phyloP scores from a whole-genome alignment of 2,329 filamentous ascomycete species.

The Chrysoporthe austroafricana region DNA sequence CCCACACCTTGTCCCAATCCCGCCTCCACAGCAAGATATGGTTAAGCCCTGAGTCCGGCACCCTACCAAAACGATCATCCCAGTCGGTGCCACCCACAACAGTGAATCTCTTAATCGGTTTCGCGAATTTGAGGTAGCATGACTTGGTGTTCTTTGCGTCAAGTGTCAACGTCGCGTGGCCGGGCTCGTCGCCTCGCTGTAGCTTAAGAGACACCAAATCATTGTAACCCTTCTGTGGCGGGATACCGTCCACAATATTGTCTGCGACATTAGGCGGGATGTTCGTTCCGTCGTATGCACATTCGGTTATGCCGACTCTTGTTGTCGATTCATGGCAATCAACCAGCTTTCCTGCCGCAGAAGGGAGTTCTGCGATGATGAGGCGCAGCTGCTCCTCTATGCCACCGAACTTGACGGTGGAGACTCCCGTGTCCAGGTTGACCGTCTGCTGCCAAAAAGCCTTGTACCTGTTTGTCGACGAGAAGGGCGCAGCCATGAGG shows the following conservation, averaged over 20 bases:
- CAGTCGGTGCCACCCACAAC: slow-evolving; percentile 64
- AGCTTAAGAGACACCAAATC: slow-evolving; percentile 71
- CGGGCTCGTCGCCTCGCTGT: slow-evolving; percentile 40
- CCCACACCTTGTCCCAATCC: slow-evolving; percentile 77
- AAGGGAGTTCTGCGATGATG: slow-evolving; percentile 72
- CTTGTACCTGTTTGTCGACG: slow-evolving; percentile 77
- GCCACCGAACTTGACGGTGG: slow-evolving; percentile 71
- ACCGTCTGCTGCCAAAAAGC: slow-evolving; percentile 84
- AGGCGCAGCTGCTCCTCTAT: slow-evolving; percentile 67
- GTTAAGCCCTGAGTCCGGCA: slow-evolving; percentile 64
- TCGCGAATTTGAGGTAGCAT: slow-evolving; percentile 74
- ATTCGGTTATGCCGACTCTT: slow-evolving; percentile 61
- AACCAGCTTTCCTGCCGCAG: slow-evolving; percentile 65
- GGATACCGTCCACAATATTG: slow-evolving; percentile 43
- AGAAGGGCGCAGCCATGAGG: slow-evolving; percentile 86
- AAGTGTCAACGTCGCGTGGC: slow-evolving; percentile 65
- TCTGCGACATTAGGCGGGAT: slow-evolving; percentile 67
- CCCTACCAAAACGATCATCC: slow-evolving; percentile 67
- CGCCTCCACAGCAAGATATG: slow-evolving; percentile 82
- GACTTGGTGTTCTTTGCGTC: slow-evolving; percentile 75
- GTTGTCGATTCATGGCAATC: slow-evolving; percentile 52
- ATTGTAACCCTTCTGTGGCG: slow-evolving; percentile 48
- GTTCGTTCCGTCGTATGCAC: slow-evolving; percentile 67
- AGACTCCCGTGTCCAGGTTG: slow-evolving; percentile 73
- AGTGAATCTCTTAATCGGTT: slow-evolving; percentile 65